Evolutionary conservation across 169 alveolate species (phyloP), one percentile per base, ranked within the genome.

Genomic region (Plasmodium cynomolgi): DNA sequence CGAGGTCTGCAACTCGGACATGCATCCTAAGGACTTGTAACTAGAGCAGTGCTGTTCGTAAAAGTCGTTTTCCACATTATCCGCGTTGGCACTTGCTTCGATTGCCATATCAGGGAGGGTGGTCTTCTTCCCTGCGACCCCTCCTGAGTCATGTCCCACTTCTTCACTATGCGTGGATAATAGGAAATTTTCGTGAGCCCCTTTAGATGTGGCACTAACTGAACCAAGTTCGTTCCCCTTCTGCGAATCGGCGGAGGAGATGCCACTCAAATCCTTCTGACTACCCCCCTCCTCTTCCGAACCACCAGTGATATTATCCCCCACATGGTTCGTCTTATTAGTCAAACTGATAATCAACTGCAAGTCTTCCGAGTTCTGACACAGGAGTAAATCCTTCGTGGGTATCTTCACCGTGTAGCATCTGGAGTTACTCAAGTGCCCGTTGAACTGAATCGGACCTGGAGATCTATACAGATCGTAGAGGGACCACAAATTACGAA

Each of bases 391-490:
- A 77, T 92, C 92, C 75, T 75, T 84, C 31, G 86, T 62, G 17
- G 95, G 95, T n/a, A 81, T 68, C 29, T 90, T 90, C n/a, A 73
- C 95, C 17, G 95, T 94, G 81, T 85, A 96, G 68, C 96, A 95
- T 62, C 95, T 84, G 4, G 96, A 37, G 73, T 95, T 93, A 41
- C 97, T 93, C n/a, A 95, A 84, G 13, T 95, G 96, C 20, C 98
- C 98, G 82, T 97, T 97, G 84, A 98, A 98, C 95, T 99, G 99
- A 80, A 99, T 98, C 3, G 99, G 99, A 3, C 99, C 99, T 44
- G 99, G 99, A 31, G 99, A 97, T 15, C 99, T 93, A 95, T 98
- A 99, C 90, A 97, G 95, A 92, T 98, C 99, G 47, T 97, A 97
- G 47, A 93, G 95, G 50, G 98, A 98, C 99, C 99, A 99, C 72